Evolutionary conservation across 768 basidiomycete genomes (phyloP).

Genomic region (Pleurotus sapidus): DNA sequence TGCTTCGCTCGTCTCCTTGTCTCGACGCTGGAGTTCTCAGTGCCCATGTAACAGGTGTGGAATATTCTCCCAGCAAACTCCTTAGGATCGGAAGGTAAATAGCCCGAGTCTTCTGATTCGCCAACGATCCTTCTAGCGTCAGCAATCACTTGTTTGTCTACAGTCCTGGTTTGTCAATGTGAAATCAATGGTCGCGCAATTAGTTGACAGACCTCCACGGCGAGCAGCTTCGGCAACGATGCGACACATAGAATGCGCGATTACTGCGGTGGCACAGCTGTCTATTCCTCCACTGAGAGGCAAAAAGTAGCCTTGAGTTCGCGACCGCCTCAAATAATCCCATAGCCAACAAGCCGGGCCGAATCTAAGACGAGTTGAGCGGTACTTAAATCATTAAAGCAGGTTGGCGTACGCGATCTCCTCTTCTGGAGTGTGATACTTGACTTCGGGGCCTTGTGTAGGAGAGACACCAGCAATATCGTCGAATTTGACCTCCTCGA

Average conservation of each 20-base stretch:
- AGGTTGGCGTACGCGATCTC: constrained; percentile 84
- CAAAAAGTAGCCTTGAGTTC: constrained; percentile 92
- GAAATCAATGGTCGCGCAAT: not conserved
- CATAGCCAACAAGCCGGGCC: constrained; percentile 99
- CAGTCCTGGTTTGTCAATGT: not conserved
- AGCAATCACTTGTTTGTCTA: constrained; percentile 81
- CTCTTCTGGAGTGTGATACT: constrained; percentile 88
- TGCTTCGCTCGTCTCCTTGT: constrained; percentile 86
- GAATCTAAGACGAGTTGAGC: constrained; percentile 46
- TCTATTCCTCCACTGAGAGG: constrained; percentile 97
- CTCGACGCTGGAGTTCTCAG: constrained; percentile 89
- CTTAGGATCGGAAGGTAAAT: constrained; percentile 81
- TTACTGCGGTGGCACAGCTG: constrained; percentile 94
- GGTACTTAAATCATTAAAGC: not conserved
- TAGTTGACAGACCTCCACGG: constrained; percentile 56
- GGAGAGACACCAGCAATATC: constrained; percentile 37
- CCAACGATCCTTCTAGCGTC: constrained; percentile 91
- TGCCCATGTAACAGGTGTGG: constrained; percentile 99
- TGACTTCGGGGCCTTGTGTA: constrained; percentile 40
- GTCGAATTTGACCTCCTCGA: constrained; percentile 59
- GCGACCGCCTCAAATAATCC: constrained; percentile 95
- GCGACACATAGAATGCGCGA: constrained; percentile 95
- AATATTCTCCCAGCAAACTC: constrained; percentile 89
- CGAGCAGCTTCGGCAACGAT: constrained; percentile 79
- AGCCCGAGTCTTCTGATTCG: constrained; percentile 76